Base-by-base conservation (phyloP, 2,329 filamentous ascomycete species). In the Ascochyta clinopodiicola region DNA sequence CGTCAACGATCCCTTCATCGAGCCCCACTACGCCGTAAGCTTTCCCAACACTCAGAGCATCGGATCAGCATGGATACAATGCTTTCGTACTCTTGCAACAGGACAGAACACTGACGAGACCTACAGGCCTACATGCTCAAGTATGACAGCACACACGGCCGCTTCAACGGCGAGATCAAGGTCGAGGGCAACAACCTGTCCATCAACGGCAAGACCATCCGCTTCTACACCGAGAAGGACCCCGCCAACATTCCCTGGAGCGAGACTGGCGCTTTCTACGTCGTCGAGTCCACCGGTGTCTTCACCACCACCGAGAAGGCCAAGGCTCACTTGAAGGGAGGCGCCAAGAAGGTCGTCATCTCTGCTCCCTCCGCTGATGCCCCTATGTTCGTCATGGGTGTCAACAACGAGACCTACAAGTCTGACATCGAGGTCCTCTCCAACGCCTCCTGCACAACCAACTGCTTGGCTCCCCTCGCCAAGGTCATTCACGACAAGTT, bases 371-470 rank as follows among this genome's bases (percentile, higher is more conserved):
- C 91, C 62, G 89, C 90, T 69, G 95, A 99, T 84, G 95, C 95
- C 76, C 94, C 94, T 79, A 99, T 99, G 95, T 99, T 96, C 88
- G 95, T 99, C 78, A 96, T 97, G 88, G 95, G 95, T 79, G 95
- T 99, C 84, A 99, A 98, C 87, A 85, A 98, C 83, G 86, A 93
- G 80, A 85, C 81, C 74, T 98, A 98, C 89, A 94, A 91, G 80
- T 88, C 89, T 78, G 90, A 90, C 79, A 86, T 95, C 80, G 84
- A 92, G 74, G 89, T 99, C 80, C 91, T 98, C 84, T 98, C 95
- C 84, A 99, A 99, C 86, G 95, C 95, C 74, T 98, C 95, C 72
- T 98, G 95, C 92, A 99, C 95, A 80, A 98, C 95, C 86, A 99
- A 99, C 91, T 98, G 95, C 89, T 84, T 99, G 82, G 95, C 95